Conservation (phyloP, 768 basidiomycete species). For the Lentinus brumalis region DNA sequence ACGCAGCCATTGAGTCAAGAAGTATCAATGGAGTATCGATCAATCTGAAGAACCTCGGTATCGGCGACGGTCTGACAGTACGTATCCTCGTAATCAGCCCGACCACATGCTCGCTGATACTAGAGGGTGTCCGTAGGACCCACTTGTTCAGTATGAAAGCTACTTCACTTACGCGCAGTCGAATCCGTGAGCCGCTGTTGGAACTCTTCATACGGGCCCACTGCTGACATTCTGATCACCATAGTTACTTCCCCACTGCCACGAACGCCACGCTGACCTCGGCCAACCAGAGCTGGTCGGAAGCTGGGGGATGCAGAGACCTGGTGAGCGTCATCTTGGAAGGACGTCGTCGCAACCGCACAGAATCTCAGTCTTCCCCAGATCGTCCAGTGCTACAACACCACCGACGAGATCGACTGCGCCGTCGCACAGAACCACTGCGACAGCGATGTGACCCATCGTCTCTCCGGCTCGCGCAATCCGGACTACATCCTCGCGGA, state of each 20-base stretch:
- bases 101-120: not conserved
- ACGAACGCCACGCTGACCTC: slow-evolving; percentile 39
- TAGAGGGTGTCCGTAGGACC: slow-evolving; percentile 32
- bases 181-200: slow-evolving; percentile 40
- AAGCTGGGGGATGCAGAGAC: slow-evolving; percentile 48
- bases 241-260: slow-evolving; percentile 53
- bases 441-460: slow-evolving; percentile 52
- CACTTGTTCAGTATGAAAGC: slow-evolving; percentile 54
- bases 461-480: slow-evolving; percentile 53
- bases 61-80: slow-evolving; percentile 69
- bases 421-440: slow-evolving; percentile 58
- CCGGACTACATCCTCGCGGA: slow-evolving; percentile 43
- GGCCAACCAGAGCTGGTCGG: slow-evolving; percentile 47
- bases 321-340: slow-evolving; percentile 41
- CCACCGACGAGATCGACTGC: slow-evolving; percentile 48
- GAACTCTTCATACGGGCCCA: too few species aligned
- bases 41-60: slow-evolving; percentile 58
- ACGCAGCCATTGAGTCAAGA: slow-evolving; percentile 52
- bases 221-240: not conserved
- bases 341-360: not conserved
- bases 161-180: slow-evolving; percentile 55
- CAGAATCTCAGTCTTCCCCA: slow-evolving; percentile 20
- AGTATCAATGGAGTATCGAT: slow-evolving; percentile 45
- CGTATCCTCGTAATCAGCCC: slow-evolving; percentile 8
- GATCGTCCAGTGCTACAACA: slow-evolving; percentile 56